Percentiles rank a stretch among this genome's conserved stretches.
phyloP scores from a whole-genome alignment of 148 eudicot genomes.

The Rhododendron molle region DNA sequence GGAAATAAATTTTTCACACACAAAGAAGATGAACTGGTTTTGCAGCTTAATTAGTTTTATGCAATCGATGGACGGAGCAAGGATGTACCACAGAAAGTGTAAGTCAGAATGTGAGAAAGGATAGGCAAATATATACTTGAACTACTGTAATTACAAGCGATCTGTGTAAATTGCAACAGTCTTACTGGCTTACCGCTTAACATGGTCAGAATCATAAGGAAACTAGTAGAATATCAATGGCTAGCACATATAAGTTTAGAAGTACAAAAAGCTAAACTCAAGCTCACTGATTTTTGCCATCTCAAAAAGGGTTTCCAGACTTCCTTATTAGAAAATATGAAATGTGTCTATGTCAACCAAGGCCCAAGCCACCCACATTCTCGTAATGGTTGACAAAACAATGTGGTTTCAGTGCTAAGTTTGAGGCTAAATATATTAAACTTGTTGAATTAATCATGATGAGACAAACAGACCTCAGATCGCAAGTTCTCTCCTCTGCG shows the following conservation, averaged over 20 bases:
- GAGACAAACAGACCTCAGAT: conserved; percentile 39
- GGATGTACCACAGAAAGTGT: neutral
- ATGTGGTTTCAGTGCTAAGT: neutral
- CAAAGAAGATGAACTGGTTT: neutral
- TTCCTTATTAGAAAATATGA: neutral
- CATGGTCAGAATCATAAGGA: neutral
- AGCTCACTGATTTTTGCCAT: neutral
- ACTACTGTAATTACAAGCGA: neutral
- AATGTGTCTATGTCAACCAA: neutral
- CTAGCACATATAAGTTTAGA: neutral
- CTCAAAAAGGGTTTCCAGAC: neutral
- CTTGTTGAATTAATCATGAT: neutral
- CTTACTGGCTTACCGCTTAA: neutral
- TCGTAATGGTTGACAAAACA: neutral
- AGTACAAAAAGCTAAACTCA: neutral
- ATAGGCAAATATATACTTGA: neutral
- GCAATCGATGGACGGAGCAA: neutral
- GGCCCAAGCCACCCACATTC: neutral
- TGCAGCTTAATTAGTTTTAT: neutral
- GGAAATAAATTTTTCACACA: neutral
- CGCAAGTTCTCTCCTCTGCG: conserved; percentile 42
- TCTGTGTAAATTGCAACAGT: neutral
- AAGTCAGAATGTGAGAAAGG: neutral
- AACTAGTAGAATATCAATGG: neutral
- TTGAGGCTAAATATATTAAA: neutral